Percentiles rank a stretch among this genome's conserved stretches.
These are phyloP conservation scores for Cucumis sativus DNA, from an alignment of 306 rosid species.

Conservation along the genomic window Cucumber_9930_V3 NC_026660.2:498001-498500, in stretches of 20 bases:
- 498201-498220: slow-evolving; percentile 67
- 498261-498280: slow-evolving; percentile 41
- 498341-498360: slow-evolving; percentile 1
- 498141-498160: not conserved
- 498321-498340: slow-evolving; percentile 60
- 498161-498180: not conserved
- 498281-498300: slow-evolving; percentile 33
- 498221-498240: slow-evolving; percentile 45
- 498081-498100: slow-evolving; percentile 65
- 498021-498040: slow-evolving; percentile 52
- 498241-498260: slow-evolving; percentile 44
- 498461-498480: not conserved
- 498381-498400: not conserved
- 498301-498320: slow-evolving; percentile 37
- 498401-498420: slow-evolving; percentile 5
- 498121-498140: not conserved
- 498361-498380: not conserved
- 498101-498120: slow-evolving; percentile 87
- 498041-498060: slow-evolving; percentile 79
- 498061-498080: slow-evolving; percentile 69
- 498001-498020: slow-evolving; percentile 22
- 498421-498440: slow-evolving; percentile 86
- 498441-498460: slow-evolving; percentile 21
- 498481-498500: not conserved
- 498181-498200: not conserved